Percentiles rank a stretch among this genome's conserved stretches.
These are phyloP conservation scores for Solanum pennellii DNA, from an alignment of 257 asterid genomes.

Conservation along the genomic window DNA sequence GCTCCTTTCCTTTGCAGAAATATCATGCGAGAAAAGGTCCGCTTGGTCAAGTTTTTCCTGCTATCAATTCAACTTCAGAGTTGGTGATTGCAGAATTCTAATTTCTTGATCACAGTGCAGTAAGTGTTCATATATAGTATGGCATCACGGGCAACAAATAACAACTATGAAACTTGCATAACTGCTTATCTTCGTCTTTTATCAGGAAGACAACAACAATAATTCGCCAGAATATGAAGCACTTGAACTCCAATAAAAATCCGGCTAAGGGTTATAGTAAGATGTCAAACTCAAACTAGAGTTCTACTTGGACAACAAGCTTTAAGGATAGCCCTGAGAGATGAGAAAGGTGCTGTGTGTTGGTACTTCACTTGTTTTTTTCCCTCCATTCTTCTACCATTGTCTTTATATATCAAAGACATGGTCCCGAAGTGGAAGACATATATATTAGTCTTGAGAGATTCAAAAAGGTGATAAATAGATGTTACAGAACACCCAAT, in stretches of 20 bases:
- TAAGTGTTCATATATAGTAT: neutral
- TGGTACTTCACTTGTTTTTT: neutral
- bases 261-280: neutral
- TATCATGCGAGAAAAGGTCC: constrained; percentile 31
- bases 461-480: neutral
- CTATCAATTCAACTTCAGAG: constrained; percentile 6
- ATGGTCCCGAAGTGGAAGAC: neutral
- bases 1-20: constrained; percentile 18
- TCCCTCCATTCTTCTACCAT: neutral
- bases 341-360: neutral
- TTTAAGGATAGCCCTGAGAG: neutral
- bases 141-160: neutral
- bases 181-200: neutral
- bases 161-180: neutral
- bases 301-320: neutral
- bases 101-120: neutral
- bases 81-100: neutral
- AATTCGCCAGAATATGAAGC: neutral
- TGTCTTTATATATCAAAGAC: neutral
- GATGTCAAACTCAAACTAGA: neutral
- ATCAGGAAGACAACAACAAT: neutral
- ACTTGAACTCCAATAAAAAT: neutral
- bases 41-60: constrained; percentile 56
- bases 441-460: neutral
- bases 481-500: neutral